phyloP scores from a whole-genome alignment of 495 filamentous ascomycete genomes.

The Xylaria bambusicola region DNA sequence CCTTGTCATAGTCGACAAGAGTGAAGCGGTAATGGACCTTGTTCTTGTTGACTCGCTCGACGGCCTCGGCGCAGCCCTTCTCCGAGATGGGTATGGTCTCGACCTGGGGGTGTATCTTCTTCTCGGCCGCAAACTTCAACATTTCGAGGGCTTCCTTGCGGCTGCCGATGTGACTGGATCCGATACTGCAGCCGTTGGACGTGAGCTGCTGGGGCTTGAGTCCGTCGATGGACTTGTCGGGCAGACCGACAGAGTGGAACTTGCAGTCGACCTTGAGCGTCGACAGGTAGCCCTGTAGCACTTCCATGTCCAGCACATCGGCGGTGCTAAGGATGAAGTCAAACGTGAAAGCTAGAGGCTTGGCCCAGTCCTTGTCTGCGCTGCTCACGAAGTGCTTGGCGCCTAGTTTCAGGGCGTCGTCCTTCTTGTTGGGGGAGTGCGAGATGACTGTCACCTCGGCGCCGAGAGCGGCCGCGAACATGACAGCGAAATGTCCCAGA shows the following conservation, averaged over 20 bases:
- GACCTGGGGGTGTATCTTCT: constrained; percentile 70
- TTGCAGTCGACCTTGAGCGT: constrained; percentile 69
- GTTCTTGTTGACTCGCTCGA: constrained; percentile 66
- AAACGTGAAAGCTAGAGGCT: constrained; percentile 59
- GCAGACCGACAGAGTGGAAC: constrained; percentile 75
- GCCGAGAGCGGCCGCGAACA: constrained; percentile 65
- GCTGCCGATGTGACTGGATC: constrained; percentile 70
- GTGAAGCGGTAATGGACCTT: constrained; percentile 70
- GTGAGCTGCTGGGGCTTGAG: constrained; percentile 65
- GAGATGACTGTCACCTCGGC: constrained; percentile 70
- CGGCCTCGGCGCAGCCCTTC: constrained; percentile 70
- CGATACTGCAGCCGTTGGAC: constrained; percentile 63
- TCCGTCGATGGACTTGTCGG: constrained; percentile 63
- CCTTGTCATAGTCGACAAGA: constrained; percentile 65
- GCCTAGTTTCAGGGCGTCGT: constrained; percentile 62
- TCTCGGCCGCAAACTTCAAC: constrained; percentile 74
- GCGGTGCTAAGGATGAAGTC: constrained; percentile 75
- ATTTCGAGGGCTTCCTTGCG: constrained; percentile 71
- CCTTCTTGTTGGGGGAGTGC: constrained; percentile 58
- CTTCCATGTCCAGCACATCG: constrained; percentile 68
- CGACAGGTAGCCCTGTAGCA: constrained; percentile 57
- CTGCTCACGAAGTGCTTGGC: constrained; percentile 69
- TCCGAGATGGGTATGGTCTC: constrained; percentile 70
- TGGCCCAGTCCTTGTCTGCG: constrained; percentile 64
- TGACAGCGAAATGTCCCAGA: constrained; percentile 65